Evolutionary conservation across 805 yeast genomes (phyloP), one percentile per base, ranked within the genome.

Genomic region (Yueomyces sp.): DNA sequence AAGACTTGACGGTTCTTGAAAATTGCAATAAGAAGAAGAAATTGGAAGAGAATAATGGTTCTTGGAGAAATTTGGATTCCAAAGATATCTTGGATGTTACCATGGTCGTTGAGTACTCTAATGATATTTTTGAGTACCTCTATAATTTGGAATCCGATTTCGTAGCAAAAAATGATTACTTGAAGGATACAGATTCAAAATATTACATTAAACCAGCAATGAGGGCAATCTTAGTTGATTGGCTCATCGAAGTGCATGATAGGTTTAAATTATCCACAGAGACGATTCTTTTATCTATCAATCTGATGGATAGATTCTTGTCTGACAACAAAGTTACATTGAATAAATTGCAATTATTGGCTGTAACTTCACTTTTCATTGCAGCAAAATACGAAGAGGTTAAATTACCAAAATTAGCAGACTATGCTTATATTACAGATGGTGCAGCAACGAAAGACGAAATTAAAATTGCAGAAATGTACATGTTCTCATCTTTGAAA

Each of bases 381-480:
- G 95, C 96, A 37, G 90, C 95, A n/a, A 87, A 87, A 64, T 85
- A 83, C 61, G 95, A 88, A 64, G 96, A 87, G 64, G 92, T 87
- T 29, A 82, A 79, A 57, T 72, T 86, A 12, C 96, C 96, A 9
- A 79, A 87, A 33, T 80, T 87, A 36, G 74, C 81, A 48, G 83
- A 84, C 62, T 88, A 84, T 59, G 83, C 94, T 1, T 83, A 82
- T 57, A 85, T 85, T 46, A 84, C 95, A 29, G 95, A 85, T 61
- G 90, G 90, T 42, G 83, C 86, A 4, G 85, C 79, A 56, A 73
- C 81, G n/a, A 85, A 79, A 56, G 83, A 80, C 42, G 94, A 84
- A 53, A 84, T 87, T 44, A 71, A 84, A 49, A 79, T 73, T 53
- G 94, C 94, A 29, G 96, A 87, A 64, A 77, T 79, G 62, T 79